Evolutionary conservation across 495 filamentous ascomycete species (phyloP).

Genomic region (Aspergillus conjunctus): DNA sequence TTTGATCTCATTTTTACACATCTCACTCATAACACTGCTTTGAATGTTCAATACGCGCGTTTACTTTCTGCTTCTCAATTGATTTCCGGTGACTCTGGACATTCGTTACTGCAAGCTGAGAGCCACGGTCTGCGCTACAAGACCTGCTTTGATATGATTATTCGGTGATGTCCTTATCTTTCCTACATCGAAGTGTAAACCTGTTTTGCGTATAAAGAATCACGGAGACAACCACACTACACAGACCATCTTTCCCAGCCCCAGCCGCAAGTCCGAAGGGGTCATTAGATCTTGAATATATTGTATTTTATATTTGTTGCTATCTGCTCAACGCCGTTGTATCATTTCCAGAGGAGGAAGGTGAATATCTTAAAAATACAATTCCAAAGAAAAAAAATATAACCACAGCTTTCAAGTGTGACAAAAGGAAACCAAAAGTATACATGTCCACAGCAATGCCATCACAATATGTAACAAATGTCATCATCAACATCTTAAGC

Average conservation of each 20-base stretch:
- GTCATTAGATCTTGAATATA: conserved; percentile 8
- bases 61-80: background rate
- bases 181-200: conserved; percentile 34
- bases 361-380: conserved; percentile 57
- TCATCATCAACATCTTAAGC: conserved; percentile 1
- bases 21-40: background rate
- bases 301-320: conserved; percentile 9
- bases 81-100: background rate
- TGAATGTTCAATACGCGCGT: background rate
- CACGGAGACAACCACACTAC: background rate
- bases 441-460: conserved; percentile 14
- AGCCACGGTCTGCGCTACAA: background rate
- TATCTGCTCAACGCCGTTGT: conserved; percentile 40
- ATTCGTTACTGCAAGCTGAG: background rate
- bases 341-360: conserved; percentile 47
- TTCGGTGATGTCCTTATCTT: conserved; percentile 22
- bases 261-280: background rate
- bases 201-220: conserved; percentile 8
- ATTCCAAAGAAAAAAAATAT: conserved; percentile 53
- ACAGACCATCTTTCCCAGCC: too few relatives aligned
- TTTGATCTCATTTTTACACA: background rate
- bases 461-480: conserved; percentile 15
- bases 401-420: conserved; percentile 1
- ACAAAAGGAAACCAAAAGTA: conserved; percentile 21
- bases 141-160: background rate